Conservation (phyloP, 805 yeast genomes). For the Nakazawaea populi region DNA sequence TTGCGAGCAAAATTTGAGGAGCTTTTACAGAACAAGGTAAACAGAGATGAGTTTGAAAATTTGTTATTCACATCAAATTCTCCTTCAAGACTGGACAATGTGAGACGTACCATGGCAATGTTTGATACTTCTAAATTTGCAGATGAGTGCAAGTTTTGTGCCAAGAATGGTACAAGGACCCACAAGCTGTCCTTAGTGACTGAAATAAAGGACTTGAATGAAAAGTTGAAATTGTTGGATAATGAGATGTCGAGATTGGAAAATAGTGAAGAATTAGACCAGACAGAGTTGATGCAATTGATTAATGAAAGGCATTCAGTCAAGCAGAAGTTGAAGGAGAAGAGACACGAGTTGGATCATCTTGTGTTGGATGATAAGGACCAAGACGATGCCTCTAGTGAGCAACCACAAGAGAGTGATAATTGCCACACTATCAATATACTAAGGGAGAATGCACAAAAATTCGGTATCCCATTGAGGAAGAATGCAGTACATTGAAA, state of each 20-base stretch:
- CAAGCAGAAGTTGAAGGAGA: not conserved
- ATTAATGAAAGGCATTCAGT: not conserved
- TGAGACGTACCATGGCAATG: not conserved
- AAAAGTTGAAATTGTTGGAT: not conserved
- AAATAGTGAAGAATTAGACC: not conserved
- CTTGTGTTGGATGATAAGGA: not conserved
- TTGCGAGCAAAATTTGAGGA: not conserved
- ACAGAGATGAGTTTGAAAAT: slow-evolving; percentile 4
- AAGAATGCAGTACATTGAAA: not conserved
- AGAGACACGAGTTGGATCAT: not conserved
- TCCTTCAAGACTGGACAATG: not conserved
- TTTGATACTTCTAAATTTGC: not conserved
- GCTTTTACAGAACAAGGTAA: slow-evolving; percentile 5
- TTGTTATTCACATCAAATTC: not conserved
- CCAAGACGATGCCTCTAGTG: not conserved
- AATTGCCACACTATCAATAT: slow-evolving; percentile 7
- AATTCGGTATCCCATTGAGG: slow-evolving; percentile 6
- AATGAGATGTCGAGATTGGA: slow-evolving; percentile 2
- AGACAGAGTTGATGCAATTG: slow-evolving; percentile 2
- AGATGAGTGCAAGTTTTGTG: not conserved
- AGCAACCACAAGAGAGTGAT: slow-evolving; percentile 1
- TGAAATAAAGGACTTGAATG: not conserved
- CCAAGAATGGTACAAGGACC: not conserved
- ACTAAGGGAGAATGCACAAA: slow-evolving; percentile 7
- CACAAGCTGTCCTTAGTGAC: not conserved